Base-by-base conservation (phyloP, 78 protist genomes). In the Tieghemostelium lacteum region DNA sequence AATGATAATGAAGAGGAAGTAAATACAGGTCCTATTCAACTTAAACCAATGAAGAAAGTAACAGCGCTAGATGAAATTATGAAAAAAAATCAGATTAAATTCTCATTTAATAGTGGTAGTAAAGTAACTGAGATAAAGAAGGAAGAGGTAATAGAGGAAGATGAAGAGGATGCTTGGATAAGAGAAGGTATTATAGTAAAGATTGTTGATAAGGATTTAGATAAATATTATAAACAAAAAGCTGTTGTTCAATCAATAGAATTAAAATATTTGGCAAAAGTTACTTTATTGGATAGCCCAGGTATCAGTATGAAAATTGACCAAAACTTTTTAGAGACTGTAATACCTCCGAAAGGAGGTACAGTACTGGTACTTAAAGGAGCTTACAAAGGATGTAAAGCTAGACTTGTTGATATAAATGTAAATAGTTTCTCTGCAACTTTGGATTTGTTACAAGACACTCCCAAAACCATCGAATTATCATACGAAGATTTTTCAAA, bases 61-160 rank as follows among this genome's bases (percentile, higher is more conserved):
- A 52, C 87, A 36, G 86, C 87, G 58, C 19, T 88, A 16, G 93
- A 73, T 7, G 93, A 73, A 31, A 88, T 88, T 28, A 75, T 88
- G 87, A 39, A 37, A 40, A 57, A 26, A n/a, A n/a, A n/a, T n/a
- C n/a, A n/a, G n/a, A n/a, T n/a, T n/a, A n/a, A n/a, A n/a, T n/a
- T n/a, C n/a, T n/a, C n/a, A n/a, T n/a, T n/a, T n/a, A n/a, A n/a
- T n/a, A n/a, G n/a, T n/a, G n/a, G n/a, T n/a, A n/a, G n/a, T n/a
- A n/a, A n/a, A n/a, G n/a, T 65, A 54, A 73, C 62, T 17, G 61
- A 49, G 34, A 52, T 20, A 58, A 34, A 33, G 45, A 45, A 14
- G 55, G 54, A 76, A 74, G 33, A 34, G 33, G 33, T 50, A 73
- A 65, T 34, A 75, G 12, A n/a, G 2, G 49, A 74, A 20, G 75